Base-by-base conservation (phyloP, 2,329 filamentous ascomycete genomes). In the Talaromyces marneffei region DNA sequence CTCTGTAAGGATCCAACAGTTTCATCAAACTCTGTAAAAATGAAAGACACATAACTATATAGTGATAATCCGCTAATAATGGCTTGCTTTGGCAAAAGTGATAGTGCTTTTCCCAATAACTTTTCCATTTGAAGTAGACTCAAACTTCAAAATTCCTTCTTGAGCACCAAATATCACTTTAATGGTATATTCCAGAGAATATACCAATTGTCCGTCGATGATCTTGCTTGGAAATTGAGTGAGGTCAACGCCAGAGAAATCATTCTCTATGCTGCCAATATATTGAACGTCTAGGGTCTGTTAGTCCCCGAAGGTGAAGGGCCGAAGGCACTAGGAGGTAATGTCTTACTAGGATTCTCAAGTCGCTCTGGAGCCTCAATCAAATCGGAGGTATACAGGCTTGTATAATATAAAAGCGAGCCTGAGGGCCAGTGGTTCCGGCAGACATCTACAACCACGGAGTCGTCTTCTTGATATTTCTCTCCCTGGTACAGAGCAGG, bases 131-230 rank as follows among this genome's bases (percentile, higher is more conserved):
- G 44, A 52, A 25, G 9, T 50, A 10, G 23, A 23, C n/a, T 52
- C 23, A 40, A 59, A 52, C 5, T 59, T 53, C 31, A 59, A 20
- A 10, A 59, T 37, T 10, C 57, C 57, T 6, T 52, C 57, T 23
- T 53, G 31, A 16, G 44, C 44, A 18, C 57, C 57, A 20, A 59
- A 31, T 3, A 20, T 23, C 14, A 59, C 57, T 39, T 59, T 50
- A 0, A 59, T 8, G 3, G 44, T 8, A 20, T 14, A 59, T 2
- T 39, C 0, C 4, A 59, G 16, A 4, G 3, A 0, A 59, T 52
- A 40, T 14, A 40, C 33, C 7, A 0, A 4, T 29, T 20, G 3
- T 14, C 57, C 44, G 16, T 14, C 5, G 6, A 52, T 52, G 18
- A 35, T 23, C 20, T 48, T 59, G 33, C 14, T 52, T 4, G 8